These are phyloP conservation scores for Alternaria ethzedia DNA, from an alignment of 2,329 filamentous ascomycete species.

Conservation along the genomic window DNA sequence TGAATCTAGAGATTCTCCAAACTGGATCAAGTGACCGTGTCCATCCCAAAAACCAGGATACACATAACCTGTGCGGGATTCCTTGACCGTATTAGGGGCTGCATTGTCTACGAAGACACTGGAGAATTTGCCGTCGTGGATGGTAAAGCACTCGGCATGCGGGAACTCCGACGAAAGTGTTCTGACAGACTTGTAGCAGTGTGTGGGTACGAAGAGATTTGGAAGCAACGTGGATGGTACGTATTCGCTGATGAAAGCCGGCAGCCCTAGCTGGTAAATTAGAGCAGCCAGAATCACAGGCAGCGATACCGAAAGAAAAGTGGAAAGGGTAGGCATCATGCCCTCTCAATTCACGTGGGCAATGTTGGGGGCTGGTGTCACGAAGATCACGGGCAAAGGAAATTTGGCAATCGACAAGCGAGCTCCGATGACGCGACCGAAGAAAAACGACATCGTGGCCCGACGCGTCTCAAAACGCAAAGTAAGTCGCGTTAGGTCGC, in stretches of 20 bases:
- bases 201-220: conserved; percentile 35
- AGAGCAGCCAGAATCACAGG: conserved; percentile 36
- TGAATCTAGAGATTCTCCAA: conserved; percentile 71
- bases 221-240: conserved; percentile 28
- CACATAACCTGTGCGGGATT: conserved; percentile 57
- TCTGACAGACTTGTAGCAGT: conserved; percentile 56
- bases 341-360: not conserved
- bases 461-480: not conserved
- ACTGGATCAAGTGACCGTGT: conserved; percentile 70
- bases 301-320: conserved; percentile 30
- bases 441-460: not conserved
- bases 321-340: conserved; percentile 30
- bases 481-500: not conserved
- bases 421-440: conserved; percentile 4
- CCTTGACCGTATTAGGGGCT: conserved; percentile 7
- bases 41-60: conserved; percentile 75
- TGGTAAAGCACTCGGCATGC: conserved; percentile 61
- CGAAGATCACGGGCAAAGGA: not conserved
- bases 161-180: conserved; percentile 51
- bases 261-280: conserved; percentile 36
- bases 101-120: conserved; percentile 38
- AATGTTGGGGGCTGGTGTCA: not conserved
- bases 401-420: conserved; percentile 5
- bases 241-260: conserved; percentile 22
- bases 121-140: conserved; percentile 59